These are phyloP conservation scores for Pisolithus marmoratus DNA, from an alignment of 768 basidiomycete species.

Conservation along the genomic window DNA sequence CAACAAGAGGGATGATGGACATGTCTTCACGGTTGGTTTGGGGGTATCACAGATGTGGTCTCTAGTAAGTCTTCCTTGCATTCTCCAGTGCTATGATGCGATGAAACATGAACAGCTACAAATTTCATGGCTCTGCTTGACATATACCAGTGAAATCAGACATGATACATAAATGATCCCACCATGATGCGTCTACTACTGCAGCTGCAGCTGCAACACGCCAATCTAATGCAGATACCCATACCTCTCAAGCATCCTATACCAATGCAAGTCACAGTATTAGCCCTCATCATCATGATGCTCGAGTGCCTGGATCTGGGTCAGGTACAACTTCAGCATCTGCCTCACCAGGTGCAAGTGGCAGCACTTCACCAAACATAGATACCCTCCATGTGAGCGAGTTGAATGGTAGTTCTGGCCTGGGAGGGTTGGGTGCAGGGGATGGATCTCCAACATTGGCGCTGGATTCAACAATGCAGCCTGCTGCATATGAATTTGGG, in stretches of 20 bases:
- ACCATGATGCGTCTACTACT: conserved; percentile 59
- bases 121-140: conserved; percentile 78
- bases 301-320: too few relatives aligned
- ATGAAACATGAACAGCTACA: conserved; percentile 43
- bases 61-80: conserved; percentile 49
- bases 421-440: too few relatives aligned
- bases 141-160: conserved; percentile 92
- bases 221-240: conserved; percentile 34
- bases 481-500: conserved; percentile 39
- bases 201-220: conserved; percentile 65
- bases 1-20: background rate
- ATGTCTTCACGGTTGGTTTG: too few relatives aligned
- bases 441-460: conserved; percentile 57
- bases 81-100: background rate
- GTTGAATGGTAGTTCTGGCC: too few relatives aligned
- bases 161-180: conserved; percentile 80
- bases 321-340: conserved; percentile 32
- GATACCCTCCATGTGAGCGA: conserved; percentile 23
- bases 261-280: too few relatives aligned
- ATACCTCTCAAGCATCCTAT: too few relatives aligned
- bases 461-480: conserved; percentile 62
- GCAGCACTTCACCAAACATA: conserved; percentile 60
- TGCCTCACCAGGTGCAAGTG: conserved; percentile 67
- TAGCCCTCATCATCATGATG: too few relatives aligned
- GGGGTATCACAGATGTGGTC: conserved; percentile 51